Evolutionary conservation across 225 moss, liverwort and hornwort genomes (phyloP).

Genomic region (Physcomitrellopsis africana): DNA sequence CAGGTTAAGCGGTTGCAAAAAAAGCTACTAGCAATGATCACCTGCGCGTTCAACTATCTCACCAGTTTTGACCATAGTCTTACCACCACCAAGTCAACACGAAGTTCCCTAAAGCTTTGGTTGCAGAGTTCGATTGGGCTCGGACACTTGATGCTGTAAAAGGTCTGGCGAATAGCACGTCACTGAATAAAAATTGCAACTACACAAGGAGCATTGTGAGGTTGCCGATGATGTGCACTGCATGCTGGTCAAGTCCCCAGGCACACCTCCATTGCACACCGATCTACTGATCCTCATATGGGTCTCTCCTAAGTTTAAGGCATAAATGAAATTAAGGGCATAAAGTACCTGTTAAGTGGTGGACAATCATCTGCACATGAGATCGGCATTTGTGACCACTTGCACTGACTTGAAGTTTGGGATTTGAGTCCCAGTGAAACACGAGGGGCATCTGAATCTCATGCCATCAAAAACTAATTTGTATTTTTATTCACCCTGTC

Average conservation of each 20-base stretch:
- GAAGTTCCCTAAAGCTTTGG: background rate
- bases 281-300: background rate
- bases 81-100: background rate
- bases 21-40: conserved; percentile 15
- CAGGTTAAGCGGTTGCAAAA: conserved; percentile 3
- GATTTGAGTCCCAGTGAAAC: background rate
- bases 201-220: conserved; percentile 3
- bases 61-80: conserved; percentile 1
- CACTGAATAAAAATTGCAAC: conserved; percentile 7
- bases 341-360: background rate
- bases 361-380: background rate
- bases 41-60: background rate
- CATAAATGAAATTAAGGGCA: too few species aligned
- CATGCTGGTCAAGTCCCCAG: background rate
- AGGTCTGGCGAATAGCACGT: background rate
- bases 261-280: background rate
- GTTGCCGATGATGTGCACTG: background rate
- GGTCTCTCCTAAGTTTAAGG: too few species aligned
- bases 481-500: background rate
- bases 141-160: background rate
- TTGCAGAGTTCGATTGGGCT: conserved; percentile 12
- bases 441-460: background rate
- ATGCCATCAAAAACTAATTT: too few species aligned
- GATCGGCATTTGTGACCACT: background rate
- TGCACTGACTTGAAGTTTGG: background rate